phyloP scores from a whole-genome alignment of 2,329 filamentous ascomycete species.

The Tolypocladium capitatum region DNA sequence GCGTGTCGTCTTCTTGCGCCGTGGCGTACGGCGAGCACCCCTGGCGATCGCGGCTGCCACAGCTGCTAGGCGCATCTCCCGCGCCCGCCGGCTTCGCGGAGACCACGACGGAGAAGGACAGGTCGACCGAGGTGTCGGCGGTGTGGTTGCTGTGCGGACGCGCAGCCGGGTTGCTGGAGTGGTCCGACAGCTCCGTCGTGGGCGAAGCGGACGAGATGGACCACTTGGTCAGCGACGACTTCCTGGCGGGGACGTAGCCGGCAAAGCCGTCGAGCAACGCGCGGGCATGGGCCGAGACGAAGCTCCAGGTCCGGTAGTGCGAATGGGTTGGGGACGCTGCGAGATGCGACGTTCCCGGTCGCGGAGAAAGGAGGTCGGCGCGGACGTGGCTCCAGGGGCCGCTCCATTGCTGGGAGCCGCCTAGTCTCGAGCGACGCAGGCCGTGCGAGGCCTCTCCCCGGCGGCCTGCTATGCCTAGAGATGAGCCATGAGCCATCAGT shows the following conservation, averaged over 20 bases:
- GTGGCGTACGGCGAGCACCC: background rate
- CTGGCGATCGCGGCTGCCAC: background rate
- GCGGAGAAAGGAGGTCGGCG: background rate
- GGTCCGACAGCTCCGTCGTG: conserved; percentile 20
- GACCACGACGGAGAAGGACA: conserved; percentile 4
- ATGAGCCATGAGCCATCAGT: background rate
- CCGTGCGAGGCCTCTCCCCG: background rate
- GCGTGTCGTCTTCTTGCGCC: background rate
- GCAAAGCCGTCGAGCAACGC: conserved; percentile 1
- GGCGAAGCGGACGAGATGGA: conserved; percentile 30
- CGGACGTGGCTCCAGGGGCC: background rate
- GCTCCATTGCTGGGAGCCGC: background rate
- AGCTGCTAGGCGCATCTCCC: background rate
- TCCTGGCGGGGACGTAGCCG: conserved; percentile 2
- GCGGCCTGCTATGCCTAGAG: background rate
- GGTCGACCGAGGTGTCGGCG: conserved; percentile 30
- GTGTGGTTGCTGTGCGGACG: conserved; percentile 30
- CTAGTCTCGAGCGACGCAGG: background rate
- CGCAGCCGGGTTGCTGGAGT: conserved; percentile 25
- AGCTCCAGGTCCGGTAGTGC: background rate
- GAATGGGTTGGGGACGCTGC: background rate
- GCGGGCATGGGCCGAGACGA: background rate
- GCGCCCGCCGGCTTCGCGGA: background rate
- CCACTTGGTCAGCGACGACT: conserved; percentile 18
- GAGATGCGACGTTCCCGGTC: background rate